Percentiles rank a stretch among this genome's conserved stretches.
phyloP scores from a whole-genome alignment of 805 yeast genomes.

The Saturnispora zaruensis region DNA sequence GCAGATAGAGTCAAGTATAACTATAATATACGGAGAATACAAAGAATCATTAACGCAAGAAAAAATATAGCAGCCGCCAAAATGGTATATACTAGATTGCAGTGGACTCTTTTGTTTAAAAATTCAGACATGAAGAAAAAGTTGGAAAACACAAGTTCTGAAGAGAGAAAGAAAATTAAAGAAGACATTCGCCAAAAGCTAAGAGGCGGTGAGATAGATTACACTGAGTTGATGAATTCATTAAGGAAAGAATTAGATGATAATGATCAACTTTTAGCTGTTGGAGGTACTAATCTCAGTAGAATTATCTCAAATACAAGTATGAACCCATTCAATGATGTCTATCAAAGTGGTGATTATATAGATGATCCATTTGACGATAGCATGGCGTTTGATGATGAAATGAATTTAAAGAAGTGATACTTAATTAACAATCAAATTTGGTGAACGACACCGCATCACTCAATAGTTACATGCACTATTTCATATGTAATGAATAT shows the following conservation, averaged over 20 bases:
- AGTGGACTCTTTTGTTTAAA: constrained; percentile 25
- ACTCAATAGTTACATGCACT: too few relatives aligned
- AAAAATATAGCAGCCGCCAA: constrained; percentile 39
- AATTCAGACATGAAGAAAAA: constrained; percentile 5
- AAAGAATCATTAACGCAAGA: constrained; percentile 35
- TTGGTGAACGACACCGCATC: too few relatives aligned
- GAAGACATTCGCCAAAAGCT: constrained; percentile 1
- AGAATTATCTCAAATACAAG: constrained; percentile 22
- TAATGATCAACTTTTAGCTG: constrained; percentile 2
- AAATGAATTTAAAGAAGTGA: background rate
- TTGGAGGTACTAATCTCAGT: constrained; percentile 12
- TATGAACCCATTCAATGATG: constrained; percentile 24
- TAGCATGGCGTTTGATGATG: background rate
- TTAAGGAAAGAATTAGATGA: constrained; percentile 6
- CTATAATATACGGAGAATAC: constrained; percentile 48
- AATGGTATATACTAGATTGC: constrained; percentile 41
- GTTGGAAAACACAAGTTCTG: constrained; percentile 3
- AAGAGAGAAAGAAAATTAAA: constrained; percentile 7
- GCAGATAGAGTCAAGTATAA: constrained; percentile 62
- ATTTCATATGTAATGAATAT: too few relatives aligned
- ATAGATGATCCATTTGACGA: background rate
- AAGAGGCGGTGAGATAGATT: constrained; percentile 8
- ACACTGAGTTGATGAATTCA: constrained; percentile 8
- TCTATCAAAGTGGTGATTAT: constrained; percentile 5
- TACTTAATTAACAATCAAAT: background rate